Evolutionary conservation across 2,329 filamentous ascomycete species (phyloP), one percentile per base, ranked within the genome.

Genomic region (Pseudogymnoascus sp.): DNA sequence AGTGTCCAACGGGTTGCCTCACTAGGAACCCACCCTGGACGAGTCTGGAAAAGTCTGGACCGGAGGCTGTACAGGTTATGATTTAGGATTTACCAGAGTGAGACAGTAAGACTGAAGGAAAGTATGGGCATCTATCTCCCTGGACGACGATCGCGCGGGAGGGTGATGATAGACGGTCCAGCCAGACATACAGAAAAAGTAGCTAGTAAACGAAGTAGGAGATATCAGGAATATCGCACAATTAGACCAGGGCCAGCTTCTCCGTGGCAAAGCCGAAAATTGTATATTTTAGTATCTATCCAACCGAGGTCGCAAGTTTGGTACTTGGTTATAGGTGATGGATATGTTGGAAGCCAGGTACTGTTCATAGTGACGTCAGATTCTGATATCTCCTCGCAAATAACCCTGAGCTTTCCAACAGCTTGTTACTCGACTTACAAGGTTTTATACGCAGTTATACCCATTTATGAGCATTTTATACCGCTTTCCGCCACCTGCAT

Each of bases 1-100:
- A 60, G 54, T 60, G 54, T 60, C 29, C 54, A 60, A 36, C 54
- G 29, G 54, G 54, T 12, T 34, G 16, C 54, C 54, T 60, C n/a
- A 60, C 29, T 60, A 60, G 29, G 54, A 60, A 60, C 29, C 54
- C 54, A 60, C 34, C 54, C n/a, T n/a, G n/a, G n/a, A n/a, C n/a
- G n/a, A 36, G 18, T 59, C 54, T 14, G 6, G 21, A 29, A 26
- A 51, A 51, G 42, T 51, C 42, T 10, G 12, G 42, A 51, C 42
- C 42, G 42, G 12, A 23, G 42, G 42, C 42, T 51, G 42, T 51
- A 51, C 42, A 51, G 21, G 21, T 45, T 16, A 18, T 14, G 11
- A 12, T 45, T 21, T 23, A 45, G 40, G 40, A 45, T 45, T 45
- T 45, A 51, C 11, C 42, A 6, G 6, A 8, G 42, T 51, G 12